Evolutionary conservation across 768 basidiomycete species (phyloP).

Genomic region (Panaeolus cyanescens): DNA sequence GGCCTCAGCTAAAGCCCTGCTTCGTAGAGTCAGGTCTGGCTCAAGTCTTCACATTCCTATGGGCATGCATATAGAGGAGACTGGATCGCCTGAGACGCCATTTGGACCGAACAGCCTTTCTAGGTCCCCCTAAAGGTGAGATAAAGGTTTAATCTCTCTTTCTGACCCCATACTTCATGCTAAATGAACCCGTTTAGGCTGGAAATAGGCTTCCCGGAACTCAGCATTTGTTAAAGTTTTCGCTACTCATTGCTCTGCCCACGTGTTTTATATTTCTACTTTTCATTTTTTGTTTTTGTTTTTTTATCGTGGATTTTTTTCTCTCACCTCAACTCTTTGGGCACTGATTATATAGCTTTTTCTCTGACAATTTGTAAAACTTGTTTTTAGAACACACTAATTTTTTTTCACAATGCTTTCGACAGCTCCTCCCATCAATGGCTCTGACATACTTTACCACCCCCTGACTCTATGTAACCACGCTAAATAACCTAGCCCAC

Average conservation of each 20-base stretch:
- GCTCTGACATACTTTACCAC: not conserved
- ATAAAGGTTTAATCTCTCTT: not conserved
- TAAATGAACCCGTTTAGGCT: too few relatives aligned
- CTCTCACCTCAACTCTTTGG: not conserved
- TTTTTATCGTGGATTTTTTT: not conserved
- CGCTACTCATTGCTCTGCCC: too few relatives aligned
- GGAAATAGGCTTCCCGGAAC: too few relatives aligned
- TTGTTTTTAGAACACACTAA: not conserved
- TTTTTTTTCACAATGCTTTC: not conserved
- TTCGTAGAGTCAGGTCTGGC: conserved; percentile 34
- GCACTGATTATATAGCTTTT: not conserved
- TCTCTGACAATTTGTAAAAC: not conserved
- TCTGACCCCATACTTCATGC: too few relatives aligned
- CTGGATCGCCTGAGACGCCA: not conserved
- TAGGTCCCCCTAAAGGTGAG: not conserved
- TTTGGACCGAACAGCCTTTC: not conserved
- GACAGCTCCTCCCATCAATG: not conserved
- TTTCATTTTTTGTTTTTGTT: not conserved
- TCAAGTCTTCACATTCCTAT: conserved; percentile 27
- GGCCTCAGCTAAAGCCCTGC: conserved; percentile 20
- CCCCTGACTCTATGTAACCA: not conserved
- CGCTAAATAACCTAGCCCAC: not conserved
- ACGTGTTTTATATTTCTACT: not conserved
- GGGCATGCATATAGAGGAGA: conserved; percentile 17
- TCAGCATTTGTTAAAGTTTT: too few relatives aligned